Evolutionary conservation across 805 yeast species (phyloP), one percentile per base, ranked within the genome.

Genomic region (Cyberlindnera suaveolens): DNA sequence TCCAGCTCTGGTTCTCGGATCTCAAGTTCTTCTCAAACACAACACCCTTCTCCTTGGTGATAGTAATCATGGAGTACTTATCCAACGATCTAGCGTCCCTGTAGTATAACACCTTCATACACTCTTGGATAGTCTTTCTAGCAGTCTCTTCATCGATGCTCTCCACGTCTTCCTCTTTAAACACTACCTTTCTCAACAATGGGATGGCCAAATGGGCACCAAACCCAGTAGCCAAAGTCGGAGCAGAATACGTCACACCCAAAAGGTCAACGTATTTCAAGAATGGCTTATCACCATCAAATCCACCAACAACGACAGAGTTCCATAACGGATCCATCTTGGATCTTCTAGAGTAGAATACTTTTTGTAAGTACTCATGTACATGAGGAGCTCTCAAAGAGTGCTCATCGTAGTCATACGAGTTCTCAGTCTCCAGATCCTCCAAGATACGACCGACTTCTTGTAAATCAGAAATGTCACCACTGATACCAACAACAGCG

Each of bases 281-380:
- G 56, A 85, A 85, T 36, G 93, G 88, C 38, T 68, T 73, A 34
- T 80, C 80, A 50, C 76, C 79, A 60, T 85, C 84, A 53, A 84
- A 72, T 9, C 99, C 99, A 13, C 89, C 96, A 41, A 93, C 97
- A 44, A 93, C 72, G 32, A 85, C 68, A 1, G 98, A 84, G 65
- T 93, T 93, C 98, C 98, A 93, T 51, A 89, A 72, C 19, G 99
- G 99, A 62, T 93, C 80, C 91, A 93, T 82, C 65, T 93, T 89
- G 41, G 85, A 75, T 66, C 99, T 78, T 66, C 98, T 82, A 51
- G 76, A 71, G 67, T 93, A 93, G 73, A 91, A 72, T 36, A 91
- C 82, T 46, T 84, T 78, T 38, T 91, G 80, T 52, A 93, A 70
- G 63, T 89, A 93, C 61, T 86, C 91, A 64, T 87, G 95, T 35